phyloP scores from a whole-genome alignment of 164 flowering plant genomes.

The Berberis vulgaris region DNA sequence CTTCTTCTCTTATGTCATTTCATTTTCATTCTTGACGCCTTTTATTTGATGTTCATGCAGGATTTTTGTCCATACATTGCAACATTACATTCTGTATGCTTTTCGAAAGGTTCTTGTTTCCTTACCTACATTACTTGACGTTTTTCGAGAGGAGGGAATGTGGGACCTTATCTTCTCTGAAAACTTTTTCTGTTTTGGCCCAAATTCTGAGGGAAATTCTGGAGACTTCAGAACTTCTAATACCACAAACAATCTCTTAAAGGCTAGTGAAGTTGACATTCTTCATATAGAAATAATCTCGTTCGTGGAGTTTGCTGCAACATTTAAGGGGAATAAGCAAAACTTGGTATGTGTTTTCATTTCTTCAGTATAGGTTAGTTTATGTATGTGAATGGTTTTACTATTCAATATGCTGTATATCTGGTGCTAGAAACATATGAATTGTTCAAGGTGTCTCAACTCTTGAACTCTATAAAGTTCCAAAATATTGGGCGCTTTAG shows the following conservation, averaged over 20 bases:
- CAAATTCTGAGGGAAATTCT: constrained; percentile 33
- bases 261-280: constrained; percentile 31
- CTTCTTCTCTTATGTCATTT: background rate
- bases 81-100: constrained; percentile 48
- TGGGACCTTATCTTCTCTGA: constrained; percentile 95
- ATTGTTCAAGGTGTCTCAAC: too few species aligned
- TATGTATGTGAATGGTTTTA: background rate
- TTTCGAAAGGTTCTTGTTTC: constrained; percentile 65
- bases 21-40: background rate
- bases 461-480: too few species aligned
- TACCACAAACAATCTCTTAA: constrained; percentile 12
- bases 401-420: too few species aligned
- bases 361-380: background rate
- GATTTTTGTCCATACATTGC: constrained; percentile 56
- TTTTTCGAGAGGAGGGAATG: constrained; percentile 70
- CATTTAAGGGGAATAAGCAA: constrained; percentile 50
- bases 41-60: constrained; percentile 31
- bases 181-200: constrained; percentile 71
- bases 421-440: too few species aligned
- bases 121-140: constrained; percentile 50
- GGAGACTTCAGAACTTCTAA: constrained; percentile 23
- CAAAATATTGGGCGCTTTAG: too few species aligned
- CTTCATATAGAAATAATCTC: constrained; percentile 77
- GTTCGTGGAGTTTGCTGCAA: constrained; percentile 79
- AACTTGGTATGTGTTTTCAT: constrained; percentile 53